Conservation (phyloP, 257 asterid genomes). For the Capsicum rhomboideum region DNA sequence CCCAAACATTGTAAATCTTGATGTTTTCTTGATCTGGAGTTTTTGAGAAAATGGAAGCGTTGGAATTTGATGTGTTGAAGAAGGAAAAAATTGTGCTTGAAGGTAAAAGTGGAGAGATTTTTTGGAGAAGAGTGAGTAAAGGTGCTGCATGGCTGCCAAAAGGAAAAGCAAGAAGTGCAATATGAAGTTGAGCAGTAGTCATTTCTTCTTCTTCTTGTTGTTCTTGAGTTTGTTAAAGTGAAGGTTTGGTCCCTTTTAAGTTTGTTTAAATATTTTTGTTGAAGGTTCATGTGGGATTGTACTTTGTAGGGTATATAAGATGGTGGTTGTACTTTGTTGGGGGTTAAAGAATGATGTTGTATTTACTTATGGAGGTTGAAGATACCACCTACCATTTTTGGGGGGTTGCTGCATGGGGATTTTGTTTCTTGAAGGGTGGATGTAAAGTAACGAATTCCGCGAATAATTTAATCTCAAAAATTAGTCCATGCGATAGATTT, state of each 20-base stretch:
- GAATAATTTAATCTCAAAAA: neutral
- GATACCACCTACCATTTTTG: neutral
- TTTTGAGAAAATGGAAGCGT: slow-evolving; percentile 6
- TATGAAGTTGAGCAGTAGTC: slow-evolving; percentile 19
- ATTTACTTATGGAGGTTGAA: neutral
- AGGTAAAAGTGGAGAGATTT: slow-evolving; percentile 38
- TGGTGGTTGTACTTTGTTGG: neutral
- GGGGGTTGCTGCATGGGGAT: neutral
- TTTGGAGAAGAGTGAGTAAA: slow-evolving; percentile 34
- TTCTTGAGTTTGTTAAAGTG: neutral
- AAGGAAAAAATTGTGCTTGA: slow-evolving; percentile 34
- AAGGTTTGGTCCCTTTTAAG: neutral
- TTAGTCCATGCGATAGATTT: rapidly evolving
- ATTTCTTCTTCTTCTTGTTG: neutral
- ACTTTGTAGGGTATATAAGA: neutral
- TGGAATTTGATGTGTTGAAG: slow-evolving; percentile 42
- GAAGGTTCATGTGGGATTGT: neutral
- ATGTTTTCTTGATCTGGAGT: slow-evolving; percentile 12
- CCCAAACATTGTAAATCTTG: slow-evolving; percentile 36
- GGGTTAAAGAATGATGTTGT: neutral
- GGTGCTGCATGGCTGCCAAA: slow-evolving; percentile 72
- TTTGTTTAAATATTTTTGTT: neutral
- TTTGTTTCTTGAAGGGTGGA: neutral
- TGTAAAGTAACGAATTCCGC: too few relatives aligned
- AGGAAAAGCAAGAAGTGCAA: slow-evolving; percentile 72